Evolutionary conservation across 106 monocot genomes (phyloP), one percentile per base, ranked within the genome.

Genomic region (Dendrobium chrysotoxum): DNA sequence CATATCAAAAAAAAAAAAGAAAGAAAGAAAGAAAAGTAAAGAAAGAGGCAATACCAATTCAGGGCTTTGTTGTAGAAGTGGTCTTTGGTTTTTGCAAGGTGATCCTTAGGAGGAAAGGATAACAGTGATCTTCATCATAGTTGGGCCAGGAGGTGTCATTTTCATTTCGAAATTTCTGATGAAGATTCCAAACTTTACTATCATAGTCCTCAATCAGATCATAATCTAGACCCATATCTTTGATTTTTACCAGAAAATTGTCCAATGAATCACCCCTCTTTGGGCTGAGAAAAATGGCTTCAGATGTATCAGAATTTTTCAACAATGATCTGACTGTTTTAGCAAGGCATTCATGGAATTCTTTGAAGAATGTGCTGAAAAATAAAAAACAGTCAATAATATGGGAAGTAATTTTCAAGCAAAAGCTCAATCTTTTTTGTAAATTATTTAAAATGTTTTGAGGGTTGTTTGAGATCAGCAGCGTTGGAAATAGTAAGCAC

Each of bases 351-450:
- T 86, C 81, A 75, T 99, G 99, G 80, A 89, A 95, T 83, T 93
- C 87, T 88, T 95, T 93, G 83, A 95, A 99, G 86, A 99, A 99
- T 18, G 99, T 99, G 84, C 95, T 99, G 78, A 28, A 81, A 80
- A 38, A 40, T 77, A 44, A 10, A 83, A 31, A 47, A 8, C 41
- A 12, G 40, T n/a, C 40, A 41, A 21, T 9, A 74, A 2, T 13
- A 35, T 70, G 15, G 70, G 35, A 31, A 70, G 7, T 4, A 30
- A n/a, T 5, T 61, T 61, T 61, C 25, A 61, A 5, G 21, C 61
- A 23, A 61, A 61, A 61, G n/a, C 0, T 55, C 6, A 44, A 1
- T n/a, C 2, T n/a, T 21, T 61, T 15, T 23, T 5, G 61, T 23
- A 61, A 61, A n/a, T 61, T 61, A 11, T n/a, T 61, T 61, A 21